phyloP scores from a whole-genome alignment of 352 stramenopile genomes.

The Pythium scleroteichum region DNA sequence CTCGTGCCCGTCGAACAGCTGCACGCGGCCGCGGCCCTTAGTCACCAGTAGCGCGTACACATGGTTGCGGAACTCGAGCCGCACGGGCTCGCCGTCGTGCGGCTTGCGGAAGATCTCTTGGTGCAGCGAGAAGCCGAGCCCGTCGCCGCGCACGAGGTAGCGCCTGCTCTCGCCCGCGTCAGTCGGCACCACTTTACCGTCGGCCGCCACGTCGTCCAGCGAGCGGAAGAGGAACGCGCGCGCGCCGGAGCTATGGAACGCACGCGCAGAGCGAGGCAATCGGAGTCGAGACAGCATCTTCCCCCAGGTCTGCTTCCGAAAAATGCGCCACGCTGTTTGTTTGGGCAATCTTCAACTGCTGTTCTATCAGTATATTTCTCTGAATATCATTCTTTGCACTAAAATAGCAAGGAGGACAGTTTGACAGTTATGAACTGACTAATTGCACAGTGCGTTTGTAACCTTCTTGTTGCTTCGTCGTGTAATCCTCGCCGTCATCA shows the following conservation, averaged over 20 bases:
- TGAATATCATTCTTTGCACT: no score
- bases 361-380: conserved; percentile 11
- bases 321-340: conserved; percentile 11
- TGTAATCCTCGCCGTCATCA: no score
- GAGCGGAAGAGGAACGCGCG: conserved; percentile 55
- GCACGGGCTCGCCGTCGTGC: conserved; percentile 27
- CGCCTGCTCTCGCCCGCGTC: conserved; percentile 63
- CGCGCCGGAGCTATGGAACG: conserved; percentile 42
- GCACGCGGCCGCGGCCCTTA: conserved; percentile 47
- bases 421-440: neutral
- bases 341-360: conserved; percentile 26
- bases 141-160: conserved; percentile 70
- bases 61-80: conserved; percentile 75
- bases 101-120: conserved; percentile 70
- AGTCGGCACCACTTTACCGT: conserved; percentile 40
- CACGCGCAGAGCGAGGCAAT: neutral
- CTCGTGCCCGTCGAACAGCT: conserved; percentile 50
- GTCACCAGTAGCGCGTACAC: conserved; percentile 75
- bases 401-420: no score
- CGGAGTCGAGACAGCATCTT: conserved; percentile 1
- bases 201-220: conserved; percentile 45
- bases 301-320: neutral
- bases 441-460: neutral
- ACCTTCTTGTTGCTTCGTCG: conserved; percentile 4
- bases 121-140: conserved; percentile 77